A percentile compares a stretch with the other conserved stretches of the same genome.
Evolutionary conservation across 2,329 filamentous ascomycete species (phyloP).

Genomic region (Trichoderma sp.): DNA sequence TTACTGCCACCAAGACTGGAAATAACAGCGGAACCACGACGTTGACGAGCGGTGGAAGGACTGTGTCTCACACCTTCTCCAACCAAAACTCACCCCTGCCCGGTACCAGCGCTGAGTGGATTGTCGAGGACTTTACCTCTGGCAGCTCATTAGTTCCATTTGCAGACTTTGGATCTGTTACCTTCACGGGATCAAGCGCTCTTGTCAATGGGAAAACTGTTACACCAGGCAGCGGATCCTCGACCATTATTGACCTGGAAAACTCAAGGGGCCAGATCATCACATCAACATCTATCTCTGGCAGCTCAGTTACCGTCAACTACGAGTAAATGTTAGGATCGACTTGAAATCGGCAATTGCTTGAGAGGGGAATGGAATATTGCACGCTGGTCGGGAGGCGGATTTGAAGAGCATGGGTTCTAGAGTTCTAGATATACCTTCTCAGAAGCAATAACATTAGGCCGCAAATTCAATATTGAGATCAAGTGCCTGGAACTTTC

Average conservation of each 20-base stretch:
- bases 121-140: slow-evolving; percentile 10
- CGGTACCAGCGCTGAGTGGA: slow-evolving; percentile 19
- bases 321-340: background rate
- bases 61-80: slow-evolving; percentile 1
- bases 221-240: background rate
- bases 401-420: background rate
- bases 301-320: background rate
- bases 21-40: slow-evolving; percentile 5
- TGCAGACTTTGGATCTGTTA: slow-evolving; percentile 14
- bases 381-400: background rate
- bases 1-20: slow-evolving; percentile 10
- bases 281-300: background rate
- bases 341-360: background rate
- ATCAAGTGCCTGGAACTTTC: background rate
- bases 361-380: background rate
- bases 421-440: background rate
- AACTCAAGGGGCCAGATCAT: background rate
- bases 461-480: background rate
- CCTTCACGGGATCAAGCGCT: slow-evolving; percentile 1
- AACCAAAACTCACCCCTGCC: background rate
- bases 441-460: background rate
- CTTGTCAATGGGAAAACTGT: background rate
- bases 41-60: background rate
- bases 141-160: background rate
- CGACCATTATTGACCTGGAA: slow-evolving; percentile 2